A percentile compares a stretch with the other conserved stretches of the same genome.
These are phyloP conservation scores for Phyllosticta capitalensis DNA, from an alignment of 2,329 filamentous ascomycete genomes.

Conservation along the genomic window DNA sequence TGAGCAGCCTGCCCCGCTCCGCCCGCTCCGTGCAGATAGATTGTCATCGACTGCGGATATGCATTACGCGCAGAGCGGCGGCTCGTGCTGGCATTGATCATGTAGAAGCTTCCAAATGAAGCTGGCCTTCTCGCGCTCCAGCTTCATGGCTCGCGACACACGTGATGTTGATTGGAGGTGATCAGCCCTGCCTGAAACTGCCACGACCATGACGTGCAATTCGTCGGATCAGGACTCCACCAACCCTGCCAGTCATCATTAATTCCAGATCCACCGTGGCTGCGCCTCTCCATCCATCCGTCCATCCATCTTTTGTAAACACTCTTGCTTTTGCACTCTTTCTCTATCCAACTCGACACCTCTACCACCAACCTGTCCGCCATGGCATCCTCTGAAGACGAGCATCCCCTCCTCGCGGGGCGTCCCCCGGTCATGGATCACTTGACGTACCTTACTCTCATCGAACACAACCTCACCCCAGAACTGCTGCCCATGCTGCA, in stretches of 20 bases:
- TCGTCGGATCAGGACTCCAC: background rate
- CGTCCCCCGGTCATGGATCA: constrained; percentile 56
- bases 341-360: background rate
- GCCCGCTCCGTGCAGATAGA: too few species aligned
- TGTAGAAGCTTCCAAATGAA: background rate
- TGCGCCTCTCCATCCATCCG: background rate
- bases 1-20: too few species aligned
- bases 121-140: background rate
- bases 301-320: background rate
- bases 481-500: constrained; percentile 59
- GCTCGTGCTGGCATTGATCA: too few species aligned
- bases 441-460: constrained; percentile 68
- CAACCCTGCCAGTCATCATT: constrained; percentile 9
- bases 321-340: background rate
- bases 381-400: constrained; percentile 11
- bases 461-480: constrained; percentile 62
- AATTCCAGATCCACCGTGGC: background rate
- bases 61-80: too few species aligned
- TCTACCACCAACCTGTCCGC: background rate
- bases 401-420: constrained; percentile 46
- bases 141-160: background rate
- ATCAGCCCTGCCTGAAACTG: background rate
- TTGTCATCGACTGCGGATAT: too few species aligned
- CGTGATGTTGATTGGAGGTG: background rate
- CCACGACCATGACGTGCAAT: background rate